These are phyloP conservation scores for Trichosanthes truncata DNA, from an alignment of 306 rosid species.

Conservation along the genomic window DNA sequence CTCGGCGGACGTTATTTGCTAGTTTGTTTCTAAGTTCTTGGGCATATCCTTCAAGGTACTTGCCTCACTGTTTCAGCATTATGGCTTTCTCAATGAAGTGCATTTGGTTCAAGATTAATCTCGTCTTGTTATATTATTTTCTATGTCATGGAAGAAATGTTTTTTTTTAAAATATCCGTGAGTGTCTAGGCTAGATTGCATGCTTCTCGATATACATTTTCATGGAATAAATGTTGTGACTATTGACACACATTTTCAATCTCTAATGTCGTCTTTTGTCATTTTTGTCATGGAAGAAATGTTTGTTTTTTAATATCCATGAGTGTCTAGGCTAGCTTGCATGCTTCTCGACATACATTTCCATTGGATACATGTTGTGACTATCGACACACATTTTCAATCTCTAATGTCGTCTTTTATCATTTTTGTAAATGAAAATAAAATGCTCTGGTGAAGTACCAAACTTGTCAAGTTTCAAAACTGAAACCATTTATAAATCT, in stretches of 20 bases:
- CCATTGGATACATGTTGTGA: too few relatives aligned
- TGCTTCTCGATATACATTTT: not conserved
- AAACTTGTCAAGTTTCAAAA: too few relatives aligned
- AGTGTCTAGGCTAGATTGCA: not conserved
- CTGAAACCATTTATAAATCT: too few relatives aligned
- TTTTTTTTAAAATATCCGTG: too few relatives aligned
- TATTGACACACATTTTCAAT: not conserved
- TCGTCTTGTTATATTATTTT: not conserved
- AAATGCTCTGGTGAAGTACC: not conserved
- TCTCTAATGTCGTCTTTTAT: too few relatives aligned
- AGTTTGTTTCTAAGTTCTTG: slow-evolving; percentile 48
- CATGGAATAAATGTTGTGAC: not conserved
- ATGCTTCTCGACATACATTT: too few relatives aligned
- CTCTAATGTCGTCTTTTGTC: not conserved
- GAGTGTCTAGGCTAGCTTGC: too few relatives aligned
- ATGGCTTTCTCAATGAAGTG: not conserved
- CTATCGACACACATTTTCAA: too few relatives aligned
- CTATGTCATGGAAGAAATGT: not conserved
- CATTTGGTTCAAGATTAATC: too few relatives aligned
- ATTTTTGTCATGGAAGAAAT: too few relatives aligned
- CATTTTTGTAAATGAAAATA: not conserved
- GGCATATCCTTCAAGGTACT: slow-evolving; percentile 84
- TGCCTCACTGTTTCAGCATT: slow-evolving; percentile 53
- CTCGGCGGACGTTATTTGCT: slow-evolving; percentile 58
- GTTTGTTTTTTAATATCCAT: too few relatives aligned